These are phyloP conservation scores for Aeschynomene evenia DNA, from an alignment of 306 rosid species.

Conservation along the genomic window DNA sequence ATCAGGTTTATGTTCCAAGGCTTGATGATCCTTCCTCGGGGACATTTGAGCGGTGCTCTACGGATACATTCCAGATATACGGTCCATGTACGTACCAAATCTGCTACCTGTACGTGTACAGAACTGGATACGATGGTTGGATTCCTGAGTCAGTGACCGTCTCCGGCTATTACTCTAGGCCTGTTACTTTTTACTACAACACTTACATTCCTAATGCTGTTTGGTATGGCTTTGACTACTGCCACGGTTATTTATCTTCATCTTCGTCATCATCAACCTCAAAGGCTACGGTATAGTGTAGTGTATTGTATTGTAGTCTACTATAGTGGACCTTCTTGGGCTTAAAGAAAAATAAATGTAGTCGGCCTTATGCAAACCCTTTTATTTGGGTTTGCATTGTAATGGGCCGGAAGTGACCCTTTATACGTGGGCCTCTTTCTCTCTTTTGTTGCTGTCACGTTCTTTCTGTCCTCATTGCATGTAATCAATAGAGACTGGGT, in stretches of 20 bases:
- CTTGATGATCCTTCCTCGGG: constrained; percentile 57
- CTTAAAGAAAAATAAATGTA: too few relatives aligned
- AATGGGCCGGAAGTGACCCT: background rate
- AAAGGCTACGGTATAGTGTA: constrained; percentile 20
- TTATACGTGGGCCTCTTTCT: background rate
- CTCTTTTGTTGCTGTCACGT: too few relatives aligned
- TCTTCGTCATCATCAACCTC: constrained; percentile 32
- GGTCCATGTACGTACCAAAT: constrained; percentile 75
- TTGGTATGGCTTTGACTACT: constrained; percentile 76
- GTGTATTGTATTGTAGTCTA: too few relatives aligned
- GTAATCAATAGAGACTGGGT: background rate
- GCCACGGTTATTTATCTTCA: constrained; percentile 38
- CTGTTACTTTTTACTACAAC: constrained; percentile 57
- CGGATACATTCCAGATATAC: constrained; percentile 60
- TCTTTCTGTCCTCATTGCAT: background rate
- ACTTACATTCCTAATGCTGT: constrained; percentile 51
- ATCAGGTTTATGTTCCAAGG: constrained; percentile 75
- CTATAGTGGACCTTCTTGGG: too few relatives aligned
- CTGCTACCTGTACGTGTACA: constrained; percentile 68
- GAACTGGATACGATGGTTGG: constrained; percentile 88
- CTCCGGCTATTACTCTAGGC: constrained; percentile 31
- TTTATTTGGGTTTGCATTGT: background rate
- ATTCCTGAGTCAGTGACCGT: constrained; percentile 61
- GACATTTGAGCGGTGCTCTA: constrained; percentile 80
- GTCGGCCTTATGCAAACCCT: background rate